Evolutionary conservation across 1,139 yeast species (phyloP), one percentile per base, ranked within the genome.

Genomic region (Hansenula sp.): DNA sequence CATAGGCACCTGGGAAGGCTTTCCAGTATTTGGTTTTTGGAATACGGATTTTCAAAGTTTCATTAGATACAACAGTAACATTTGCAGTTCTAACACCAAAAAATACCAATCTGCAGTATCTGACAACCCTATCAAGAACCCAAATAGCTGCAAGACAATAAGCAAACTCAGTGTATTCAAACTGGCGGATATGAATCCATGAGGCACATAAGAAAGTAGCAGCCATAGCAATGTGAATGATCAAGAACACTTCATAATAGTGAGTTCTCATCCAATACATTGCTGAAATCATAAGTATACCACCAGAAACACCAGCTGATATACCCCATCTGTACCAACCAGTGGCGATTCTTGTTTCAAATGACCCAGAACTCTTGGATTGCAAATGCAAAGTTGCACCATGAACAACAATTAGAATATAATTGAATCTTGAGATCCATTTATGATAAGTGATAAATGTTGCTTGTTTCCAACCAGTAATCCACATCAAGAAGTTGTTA

Each of bases 381-480:
- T 55, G 55, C 24, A 41, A 38, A 19, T 52, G 47, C 53, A 51
- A 48, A 3, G 56, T 32, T 24, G 48, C 53, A 40, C 61, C 63
- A 42, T 68, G 72, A 42, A 68, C 70, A 11, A 78, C 73, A 15
- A 68, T 61, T 21, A 50, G n/a, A 7, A 54, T 15, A 44, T 48
- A 44, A 57, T 52, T 40, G 70, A 69, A 54, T 79, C 93, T 72
- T 3, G 83, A 77, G 10, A 79, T 56, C 84, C 87, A 82, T 54
- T 81, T 78, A 63, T 86, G 94, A 60, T 79, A 73, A 28, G 76
- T 68, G 46, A 80, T 65, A 59, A 84, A 83, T 40, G 85, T 74
- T 10, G 81, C 70, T 50, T 74, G 76, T 18, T 77, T 70, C 87
- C 89, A 82, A 38, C 88, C 86, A 3, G 89, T 80, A 36, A 81